Evolutionary conservation across 2,329 filamentous ascomycete genomes (phyloP).

Genomic region (Phaeosphaeriaceae sp.): DNA sequence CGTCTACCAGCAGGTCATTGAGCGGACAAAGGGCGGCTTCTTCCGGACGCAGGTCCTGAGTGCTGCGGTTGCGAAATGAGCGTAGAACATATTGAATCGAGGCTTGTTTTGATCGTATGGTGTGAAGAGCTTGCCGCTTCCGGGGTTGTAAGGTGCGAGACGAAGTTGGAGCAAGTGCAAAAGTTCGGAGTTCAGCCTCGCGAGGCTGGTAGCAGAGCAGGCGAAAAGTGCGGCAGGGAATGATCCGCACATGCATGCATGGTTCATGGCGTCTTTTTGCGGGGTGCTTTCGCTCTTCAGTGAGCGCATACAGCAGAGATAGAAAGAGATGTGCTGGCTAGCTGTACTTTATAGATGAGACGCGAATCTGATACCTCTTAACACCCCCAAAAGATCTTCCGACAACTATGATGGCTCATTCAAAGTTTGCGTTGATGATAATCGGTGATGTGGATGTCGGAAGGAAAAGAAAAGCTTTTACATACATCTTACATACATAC

Average conservation of each 20-base stretch:
- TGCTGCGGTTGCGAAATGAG: constrained; percentile 58
- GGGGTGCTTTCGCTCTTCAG: background rate
- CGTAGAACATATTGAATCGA: constrained; percentile 18
- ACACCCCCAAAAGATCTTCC: background rate
- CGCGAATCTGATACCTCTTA: background rate
- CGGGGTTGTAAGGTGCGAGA: constrained; percentile 4
- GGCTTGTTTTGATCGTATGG: background rate
- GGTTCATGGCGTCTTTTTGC: constrained; percentile 4
- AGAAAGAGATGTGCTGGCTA: background rate
- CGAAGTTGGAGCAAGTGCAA: too few species aligned
- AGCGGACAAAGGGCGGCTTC: constrained; percentile 98
- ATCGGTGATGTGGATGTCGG: too few species aligned
- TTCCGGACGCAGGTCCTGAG: constrained; percentile 96
- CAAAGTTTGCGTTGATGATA: too few species aligned
- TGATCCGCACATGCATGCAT: constrained; percentile 4
- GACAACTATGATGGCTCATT: too few species aligned
- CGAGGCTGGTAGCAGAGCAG: too few species aligned
- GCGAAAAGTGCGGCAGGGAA: background rate
- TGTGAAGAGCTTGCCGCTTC: constrained; percentile 9
- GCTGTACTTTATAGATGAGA: background rate
- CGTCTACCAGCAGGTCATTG: constrained; percentile 99
- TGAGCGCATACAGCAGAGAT: background rate
- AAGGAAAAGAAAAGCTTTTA: too few species aligned
- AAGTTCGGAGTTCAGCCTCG: too few species aligned
- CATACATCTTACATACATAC: background rate